Conservation (phyloP, 228 moss, liverwort and hornwort genomes). For the Sphagnum magellanicum region DNA sequence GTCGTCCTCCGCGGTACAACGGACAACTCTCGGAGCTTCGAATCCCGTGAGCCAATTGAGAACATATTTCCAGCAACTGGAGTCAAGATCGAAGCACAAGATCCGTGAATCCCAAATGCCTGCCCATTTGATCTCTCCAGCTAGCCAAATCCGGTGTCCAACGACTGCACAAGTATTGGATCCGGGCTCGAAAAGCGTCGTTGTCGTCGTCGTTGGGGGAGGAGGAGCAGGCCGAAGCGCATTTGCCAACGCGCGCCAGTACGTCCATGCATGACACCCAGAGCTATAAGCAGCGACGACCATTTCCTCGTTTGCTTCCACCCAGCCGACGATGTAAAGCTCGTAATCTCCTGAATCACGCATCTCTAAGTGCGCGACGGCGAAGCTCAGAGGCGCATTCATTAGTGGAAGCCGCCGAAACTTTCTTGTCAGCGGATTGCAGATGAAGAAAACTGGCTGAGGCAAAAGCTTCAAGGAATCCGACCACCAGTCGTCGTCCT, state of each 20-base stretch:
- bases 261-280: conserved; percentile 28
- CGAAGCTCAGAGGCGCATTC: conserved; percentile 19
- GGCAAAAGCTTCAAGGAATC: conserved; percentile 20
- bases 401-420: conserved; percentile 22
- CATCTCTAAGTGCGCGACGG: conserved; percentile 31
- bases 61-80: conserved; percentile 20
- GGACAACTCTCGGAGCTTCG: conserved; percentile 23
- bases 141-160: conserved; percentile 30
- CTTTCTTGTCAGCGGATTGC: conserved; percentile 33
- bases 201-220: background rate
- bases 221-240: conserved; percentile 12
- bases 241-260: conserved; percentile 31
- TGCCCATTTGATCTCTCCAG: conserved; percentile 34
- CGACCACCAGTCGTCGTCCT: conserved; percentile 5
- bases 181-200: conserved; percentile 2
- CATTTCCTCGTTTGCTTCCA: conserved; percentile 21
- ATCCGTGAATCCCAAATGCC: conserved; percentile 32
- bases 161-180: conserved; percentile 12
- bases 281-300: conserved; percentile 26
- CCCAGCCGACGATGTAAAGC: conserved; percentile 32
- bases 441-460: conserved; percentile 29
- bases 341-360: conserved; percentile 22
- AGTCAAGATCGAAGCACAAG: conserved; percentile 33
- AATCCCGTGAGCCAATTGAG: conserved; percentile 26
- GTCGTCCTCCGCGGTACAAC: conserved; percentile 2